Evolutionary conservation across 352 stramenopile genomes (phyloP).

Genomic region (Pseudoperonospora humuli): DNA sequence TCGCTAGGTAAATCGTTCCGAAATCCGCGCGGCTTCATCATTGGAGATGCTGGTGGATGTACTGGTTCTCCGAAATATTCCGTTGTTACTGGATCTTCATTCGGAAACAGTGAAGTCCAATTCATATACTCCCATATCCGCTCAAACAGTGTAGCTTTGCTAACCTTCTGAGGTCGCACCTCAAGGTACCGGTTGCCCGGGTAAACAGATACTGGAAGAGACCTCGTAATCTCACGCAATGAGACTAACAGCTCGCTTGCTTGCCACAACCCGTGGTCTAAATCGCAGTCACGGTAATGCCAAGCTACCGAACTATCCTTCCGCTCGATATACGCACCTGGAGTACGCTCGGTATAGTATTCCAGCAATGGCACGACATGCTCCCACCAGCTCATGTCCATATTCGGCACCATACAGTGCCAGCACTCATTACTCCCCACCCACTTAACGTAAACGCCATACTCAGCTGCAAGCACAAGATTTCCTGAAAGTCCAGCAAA

Average conservation of each 20-base stretch:
- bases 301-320: constrained; percentile 84
- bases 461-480: constrained; percentile 67
- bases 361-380: constrained; percentile 69
- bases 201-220: constrained; percentile 63
- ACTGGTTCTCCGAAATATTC: constrained; percentile 67
- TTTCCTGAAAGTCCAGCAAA: constrained; percentile 56
- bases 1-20: constrained; percentile 10
- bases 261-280: constrained; percentile 85
- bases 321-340: constrained; percentile 73
- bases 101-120: constrained; percentile 50
- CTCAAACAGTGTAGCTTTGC: constrained; percentile 73
- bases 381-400: constrained; percentile 77
- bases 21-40: constrained; percentile 34
- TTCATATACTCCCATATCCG: constrained; percentile 85
- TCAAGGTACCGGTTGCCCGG: constrained; percentile 71
- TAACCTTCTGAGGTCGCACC: constrained; percentile 72
- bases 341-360: constrained; percentile 80
- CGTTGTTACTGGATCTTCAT: constrained; percentile 53
- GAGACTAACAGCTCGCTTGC: constrained; percentile 84
- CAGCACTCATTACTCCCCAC: constrained; percentile 48
- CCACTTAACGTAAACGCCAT: constrained; percentile 79
- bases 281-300: constrained; percentile 87
- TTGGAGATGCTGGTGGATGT: constrained; percentile 33
- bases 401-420: constrained; percentile 74
- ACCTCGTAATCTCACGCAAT: constrained; percentile 63